Evolutionary conservation across 2,329 filamentous ascomycete genomes (phyloP).

Genomic region (Dothideomycetidae sp.): DNA sequence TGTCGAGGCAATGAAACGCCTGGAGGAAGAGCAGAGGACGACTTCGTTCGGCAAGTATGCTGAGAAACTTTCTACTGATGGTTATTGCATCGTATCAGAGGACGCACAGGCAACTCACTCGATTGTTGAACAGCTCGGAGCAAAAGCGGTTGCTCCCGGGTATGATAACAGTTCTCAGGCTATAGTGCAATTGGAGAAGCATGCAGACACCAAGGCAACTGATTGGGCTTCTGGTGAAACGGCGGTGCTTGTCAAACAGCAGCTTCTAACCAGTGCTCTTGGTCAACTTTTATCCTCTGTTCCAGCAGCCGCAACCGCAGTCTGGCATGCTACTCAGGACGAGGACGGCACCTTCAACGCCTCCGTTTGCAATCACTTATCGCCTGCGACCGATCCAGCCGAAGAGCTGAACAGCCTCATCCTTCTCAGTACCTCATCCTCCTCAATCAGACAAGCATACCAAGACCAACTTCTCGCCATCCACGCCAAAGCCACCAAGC

Average conservation of each 20-base stretch:
- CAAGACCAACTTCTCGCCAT: background rate
- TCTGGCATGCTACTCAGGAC: background rate
- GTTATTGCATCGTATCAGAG: background rate
- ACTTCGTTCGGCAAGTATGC: background rate
- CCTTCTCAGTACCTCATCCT: background rate
- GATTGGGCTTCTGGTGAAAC: background rate
- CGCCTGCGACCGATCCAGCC: background rate
- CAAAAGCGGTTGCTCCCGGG: too few relatives aligned
- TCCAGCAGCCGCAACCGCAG: background rate
- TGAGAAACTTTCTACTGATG: background rate
- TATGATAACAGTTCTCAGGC: background rate
- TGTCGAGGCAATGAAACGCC: background rate
- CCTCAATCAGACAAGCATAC: slow-evolving; percentile 1
- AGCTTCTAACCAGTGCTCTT: background rate
- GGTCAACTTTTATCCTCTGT: background rate
- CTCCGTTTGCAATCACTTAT: background rate
- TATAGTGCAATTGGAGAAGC: background rate
- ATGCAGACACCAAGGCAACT: background rate
- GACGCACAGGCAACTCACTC: background rate
- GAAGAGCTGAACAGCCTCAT: background rate
- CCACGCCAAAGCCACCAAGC: background rate
- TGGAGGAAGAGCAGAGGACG: background rate
- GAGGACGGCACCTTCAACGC: background rate
- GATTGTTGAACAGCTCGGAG: background rate
- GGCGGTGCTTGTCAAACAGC: background rate